Conservation (phyloP, 2,329 filamentous ascomycete species). For the Colletotrichum tropicicola region DNA sequence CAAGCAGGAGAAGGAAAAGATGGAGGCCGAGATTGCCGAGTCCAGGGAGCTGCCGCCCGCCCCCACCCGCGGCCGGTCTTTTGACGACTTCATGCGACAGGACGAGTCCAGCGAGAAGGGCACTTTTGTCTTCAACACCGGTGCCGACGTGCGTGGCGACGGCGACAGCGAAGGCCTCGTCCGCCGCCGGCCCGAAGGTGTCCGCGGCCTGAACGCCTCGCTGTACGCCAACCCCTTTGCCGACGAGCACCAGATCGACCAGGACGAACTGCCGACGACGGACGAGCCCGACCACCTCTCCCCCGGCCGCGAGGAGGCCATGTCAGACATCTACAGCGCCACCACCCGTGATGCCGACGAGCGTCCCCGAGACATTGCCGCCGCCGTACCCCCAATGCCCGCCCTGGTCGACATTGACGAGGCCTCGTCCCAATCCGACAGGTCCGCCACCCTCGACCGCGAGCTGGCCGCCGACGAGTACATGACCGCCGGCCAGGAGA, state of each 20-base stretch:
- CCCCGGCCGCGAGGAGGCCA: conserved; percentile 55
- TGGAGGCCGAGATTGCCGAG: conserved; percentile 31
- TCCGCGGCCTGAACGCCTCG: conserved; percentile 55
- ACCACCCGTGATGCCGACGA: conserved; percentile 53
- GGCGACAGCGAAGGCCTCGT: conserved; percentile 54
- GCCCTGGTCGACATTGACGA: conserved; percentile 44
- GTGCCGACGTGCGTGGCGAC: conserved; percentile 52
- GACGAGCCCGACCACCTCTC: conserved; percentile 50
- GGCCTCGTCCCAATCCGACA: conserved; percentile 15
- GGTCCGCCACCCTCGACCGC: conserved; percentile 31
- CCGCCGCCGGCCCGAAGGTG: conserved; percentile 57
- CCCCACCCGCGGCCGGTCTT: conserved; percentile 50
- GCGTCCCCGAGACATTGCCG: conserved; percentile 26
- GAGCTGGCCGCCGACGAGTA: conserved; percentile 56
- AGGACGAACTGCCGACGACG: conserved; percentile 48
- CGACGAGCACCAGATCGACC: conserved; percentile 63
- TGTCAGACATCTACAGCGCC: conserved; percentile 66
- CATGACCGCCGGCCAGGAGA: conserved; percentile 60
- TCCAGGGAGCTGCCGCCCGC: conserved; percentile 23
- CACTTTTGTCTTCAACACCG: conserved; percentile 66
- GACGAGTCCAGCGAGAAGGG: conserved; percentile 62
- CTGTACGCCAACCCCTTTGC: conserved; percentile 68
- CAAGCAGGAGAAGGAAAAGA: conserved; percentile 49
- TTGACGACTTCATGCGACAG: conserved; percentile 67
- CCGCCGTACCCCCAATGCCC: conserved; percentile 36